These are phyloP conservation scores for Nemania sp. DNA, from an alignment of 2,329 filamentous ascomycete species.

Conservation along the genomic window DNA sequence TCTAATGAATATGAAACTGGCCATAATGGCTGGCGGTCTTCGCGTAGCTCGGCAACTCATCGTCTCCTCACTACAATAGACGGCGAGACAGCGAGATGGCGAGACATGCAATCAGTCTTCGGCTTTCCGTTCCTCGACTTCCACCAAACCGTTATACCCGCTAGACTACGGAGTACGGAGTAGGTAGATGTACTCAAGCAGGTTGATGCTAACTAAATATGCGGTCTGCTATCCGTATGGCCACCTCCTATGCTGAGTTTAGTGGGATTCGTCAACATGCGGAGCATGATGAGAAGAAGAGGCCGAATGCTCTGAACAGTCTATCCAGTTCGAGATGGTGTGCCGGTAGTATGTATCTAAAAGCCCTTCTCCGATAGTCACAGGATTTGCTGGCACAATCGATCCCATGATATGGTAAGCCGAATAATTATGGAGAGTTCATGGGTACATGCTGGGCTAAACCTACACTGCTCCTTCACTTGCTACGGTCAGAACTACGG, in stretches of 20 bases:
- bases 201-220: too few relatives aligned
- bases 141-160: not conserved
- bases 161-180: too few relatives aligned
- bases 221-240: too few relatives aligned
- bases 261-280: conserved; percentile 4
- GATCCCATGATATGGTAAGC: not conserved
- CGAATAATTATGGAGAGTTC: not conserved
- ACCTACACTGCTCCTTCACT: not conserved
- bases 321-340: not conserved
- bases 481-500: not conserved
- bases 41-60: conserved; percentile 3
- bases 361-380: too few relatives aligned
- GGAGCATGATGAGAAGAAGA: conserved; percentile 7
- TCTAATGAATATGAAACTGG: conserved; percentile 20
- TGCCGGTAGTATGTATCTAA: too few relatives aligned
- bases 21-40: not conserved
- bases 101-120: not conserved
- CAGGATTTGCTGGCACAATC: too few relatives aligned
- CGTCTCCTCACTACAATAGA: conserved; percentile 1
- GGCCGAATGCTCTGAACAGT: not conserved
- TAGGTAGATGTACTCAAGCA: too few relatives aligned
- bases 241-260: conserved; percentile 15
- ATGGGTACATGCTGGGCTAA: not conserved
- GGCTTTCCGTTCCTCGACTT: conserved; percentile 1
- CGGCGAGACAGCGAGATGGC: not conserved